These are phyloP conservation scores for Malassezia yamatoensis DNA, from an alignment of 1,284 basidiomycete species.

Conservation along the genomic window DNA sequence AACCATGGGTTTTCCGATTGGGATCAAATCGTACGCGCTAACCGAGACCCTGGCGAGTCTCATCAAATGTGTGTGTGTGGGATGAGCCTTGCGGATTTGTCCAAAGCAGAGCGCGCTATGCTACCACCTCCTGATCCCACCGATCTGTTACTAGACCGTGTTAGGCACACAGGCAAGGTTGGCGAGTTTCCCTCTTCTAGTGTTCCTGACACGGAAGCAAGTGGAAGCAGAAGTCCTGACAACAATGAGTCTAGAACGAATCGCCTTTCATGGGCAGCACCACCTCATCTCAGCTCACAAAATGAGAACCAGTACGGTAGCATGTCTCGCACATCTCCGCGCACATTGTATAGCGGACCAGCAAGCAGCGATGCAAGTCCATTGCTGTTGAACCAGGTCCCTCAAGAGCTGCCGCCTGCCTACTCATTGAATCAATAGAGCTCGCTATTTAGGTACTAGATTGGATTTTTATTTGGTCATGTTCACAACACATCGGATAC, in stretches of 20 bases:
- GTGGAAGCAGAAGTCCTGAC: background rate
- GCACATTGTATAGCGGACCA: background rate
- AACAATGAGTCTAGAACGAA: background rate
- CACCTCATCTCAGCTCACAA: background rate
- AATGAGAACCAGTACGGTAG: background rate
- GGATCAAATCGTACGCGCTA: conserved; percentile 23
- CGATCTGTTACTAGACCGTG: conserved; percentile 24
- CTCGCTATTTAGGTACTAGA: background rate
- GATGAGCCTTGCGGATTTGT: conserved; percentile 37
- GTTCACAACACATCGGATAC: conserved; percentile 63
- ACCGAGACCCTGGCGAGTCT: conserved; percentile 23
- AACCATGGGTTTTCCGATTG: conserved; percentile 12
- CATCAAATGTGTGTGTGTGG: conserved; percentile 48
- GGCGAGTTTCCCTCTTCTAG: conserved; percentile 26
- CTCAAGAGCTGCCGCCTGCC: background rate
- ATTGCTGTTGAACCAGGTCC: background rate
- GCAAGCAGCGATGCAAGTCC: background rate
- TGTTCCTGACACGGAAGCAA: background rate
- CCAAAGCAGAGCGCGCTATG: conserved; percentile 32
- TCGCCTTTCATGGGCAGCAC: background rate
- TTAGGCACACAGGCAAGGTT: conserved; percentile 35
- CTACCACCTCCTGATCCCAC: conserved; percentile 30
- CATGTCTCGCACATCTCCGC: background rate
- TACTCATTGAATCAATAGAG: background rate
- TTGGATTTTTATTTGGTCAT: conserved; percentile 4